These are phyloP conservation scores for Irpex sp. DNA, from an alignment of 1,284 basidiomycete species.

Conservation along the genomic window DNA sequence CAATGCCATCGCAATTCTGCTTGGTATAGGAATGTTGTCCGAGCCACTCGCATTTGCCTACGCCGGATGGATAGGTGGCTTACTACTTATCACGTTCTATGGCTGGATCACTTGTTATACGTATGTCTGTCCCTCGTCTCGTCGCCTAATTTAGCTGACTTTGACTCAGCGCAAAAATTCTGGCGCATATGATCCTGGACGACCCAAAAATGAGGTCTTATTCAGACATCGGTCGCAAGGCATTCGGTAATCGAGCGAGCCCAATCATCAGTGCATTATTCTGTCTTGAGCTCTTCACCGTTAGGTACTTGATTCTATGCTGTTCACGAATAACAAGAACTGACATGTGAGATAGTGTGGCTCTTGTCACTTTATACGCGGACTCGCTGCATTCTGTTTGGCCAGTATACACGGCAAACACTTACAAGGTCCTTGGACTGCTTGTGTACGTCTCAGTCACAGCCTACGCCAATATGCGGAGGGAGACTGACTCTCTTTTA, in stretches of 20 bases:
- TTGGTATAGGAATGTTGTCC: slow-evolving; percentile 89
- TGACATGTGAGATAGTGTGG: slow-evolving; percentile 49
- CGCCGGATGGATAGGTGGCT: slow-evolving; percentile 83
- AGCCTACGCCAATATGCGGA: neutral
- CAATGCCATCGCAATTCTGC: slow-evolving; percentile 83
- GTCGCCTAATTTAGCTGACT: neutral
- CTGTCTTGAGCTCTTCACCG: slow-evolving; percentile 81
- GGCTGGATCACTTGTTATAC: slow-evolving; percentile 84
- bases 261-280: slow-evolving; percentile 73
- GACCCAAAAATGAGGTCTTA: slow-evolving; percentile 79
- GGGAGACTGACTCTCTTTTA: slow-evolving; percentile 1
- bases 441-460: slow-evolving; percentile 50
- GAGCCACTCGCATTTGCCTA: slow-evolving; percentile 87
- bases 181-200: slow-evolving; percentile 70
- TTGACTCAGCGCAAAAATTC: slow-evolving; percentile 70
- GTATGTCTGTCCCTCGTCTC: slow-evolving; percentile 43
- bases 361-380: slow-evolving; percentile 82
- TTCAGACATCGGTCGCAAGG: slow-evolving; percentile 85
- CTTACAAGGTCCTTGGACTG: slow-evolving; percentile 76
- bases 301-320: slow-evolving; percentile 45
- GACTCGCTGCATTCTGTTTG: slow-evolving; percentile 79
- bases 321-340: neutral
- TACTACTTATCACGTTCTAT: slow-evolving; percentile 72
- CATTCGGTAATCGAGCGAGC: slow-evolving; percentile 75
- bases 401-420: slow-evolving; percentile 61